Base-by-base conservation (phyloP, 2,329 filamentous ascomycete genomes). In the Trematosphaeria pertusa region DNA sequence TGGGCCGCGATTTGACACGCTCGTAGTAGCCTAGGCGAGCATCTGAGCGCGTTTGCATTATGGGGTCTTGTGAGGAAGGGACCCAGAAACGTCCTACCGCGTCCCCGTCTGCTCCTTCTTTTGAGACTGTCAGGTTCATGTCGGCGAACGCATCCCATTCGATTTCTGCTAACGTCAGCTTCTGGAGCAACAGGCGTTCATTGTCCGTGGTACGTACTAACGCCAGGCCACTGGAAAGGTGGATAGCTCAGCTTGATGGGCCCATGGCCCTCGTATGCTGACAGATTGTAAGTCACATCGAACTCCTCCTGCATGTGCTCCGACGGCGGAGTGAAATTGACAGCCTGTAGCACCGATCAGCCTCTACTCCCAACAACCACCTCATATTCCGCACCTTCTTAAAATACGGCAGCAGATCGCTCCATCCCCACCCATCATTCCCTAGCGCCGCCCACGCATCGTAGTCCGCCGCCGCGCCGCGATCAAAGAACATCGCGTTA, bases 361-460 rank as follows among this genome's bases (percentile, higher is more conserved):
- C n/a, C n/a, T n/a, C n/a, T n/a, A n/a, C n/a, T n/a, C n/a, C n/a
- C n/a, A n/a, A n/a, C n/a, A n/a, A n/a, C n/a, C n/a, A n/a, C 42
- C 14, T 58, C 50, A 10, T 63, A 60, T n/a, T 61, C 52, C 1
- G 63, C 66, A 11, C 56, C 49, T 68, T 65, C 35, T 59, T 61
- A 50, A 64, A 69, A 43, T 54, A 67, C 1, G 62, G 58, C 17
- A 69, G 55, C 17, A 81, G 50, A 5, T 72, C 73, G 31, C 80
- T 69, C 80, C 81, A 86, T 1, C 77, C 75, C 84, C 84, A 87
- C 3, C 81, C 83, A 2, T 65, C 46, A 56, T 86, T 86, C 1
- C 83, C 83, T 15, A 87, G 62, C n/a, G 72, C 68, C 43, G 77
- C 78, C 83, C 83, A 87, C 2, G 75, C 76, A 61, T 86, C 78